Evolutionary conservation across 805 yeast genomes (phyloP), one percentile per base, ranked within the genome.

Genomic region (Nakazawaea wyomingensis): DNA sequence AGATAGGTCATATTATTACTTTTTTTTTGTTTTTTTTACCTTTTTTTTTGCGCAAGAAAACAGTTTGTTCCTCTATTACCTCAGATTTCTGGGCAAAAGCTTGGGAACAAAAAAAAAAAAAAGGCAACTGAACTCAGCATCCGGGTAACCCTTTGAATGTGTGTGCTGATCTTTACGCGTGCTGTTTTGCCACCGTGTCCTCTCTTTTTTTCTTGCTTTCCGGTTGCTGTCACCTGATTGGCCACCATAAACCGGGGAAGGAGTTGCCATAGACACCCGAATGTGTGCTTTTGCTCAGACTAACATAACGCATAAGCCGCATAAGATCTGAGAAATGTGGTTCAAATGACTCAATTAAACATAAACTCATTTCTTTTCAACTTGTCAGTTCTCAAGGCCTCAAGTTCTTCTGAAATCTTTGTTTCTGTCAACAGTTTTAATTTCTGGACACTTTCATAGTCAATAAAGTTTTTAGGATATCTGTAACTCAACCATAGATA

Each of bases 401-500:
- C 53, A 47, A 78, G 59, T 59, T 75, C 76, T 48, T 72, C 74
- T 46, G 69, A 67, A 34, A 82, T 79, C 41, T 76, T 62, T 47
- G 66, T 69, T 55, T 90, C 96, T 41, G 88, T 78, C 47, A 85
- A 62, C 22, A 75, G 65, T 56, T 85, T 85, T 52, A 87, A 60
- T 43, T 84, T 85, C 19, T 61, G 58, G 0, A 96, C 96, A 37
- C 87, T 74, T 46, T 81, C 85, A 13, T 78, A 68, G 59, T 88
- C 96, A 14, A 84, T 75, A 52, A 89, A 86, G 39, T 78, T 71
- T 24, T 82, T 78, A 1, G 97, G 96, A 68, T 83, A 91, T 54
- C 97, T 68, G 58, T 86, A 90, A 43, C 85, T 73, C 48, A 91
- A 68, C 99, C 99, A 91, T 56, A 87, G 66, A 55, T 78, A 91